Conservation (phyloP, 1,284 basidiomycete genomes). For the Thecaphora thlaspeos region DNA sequence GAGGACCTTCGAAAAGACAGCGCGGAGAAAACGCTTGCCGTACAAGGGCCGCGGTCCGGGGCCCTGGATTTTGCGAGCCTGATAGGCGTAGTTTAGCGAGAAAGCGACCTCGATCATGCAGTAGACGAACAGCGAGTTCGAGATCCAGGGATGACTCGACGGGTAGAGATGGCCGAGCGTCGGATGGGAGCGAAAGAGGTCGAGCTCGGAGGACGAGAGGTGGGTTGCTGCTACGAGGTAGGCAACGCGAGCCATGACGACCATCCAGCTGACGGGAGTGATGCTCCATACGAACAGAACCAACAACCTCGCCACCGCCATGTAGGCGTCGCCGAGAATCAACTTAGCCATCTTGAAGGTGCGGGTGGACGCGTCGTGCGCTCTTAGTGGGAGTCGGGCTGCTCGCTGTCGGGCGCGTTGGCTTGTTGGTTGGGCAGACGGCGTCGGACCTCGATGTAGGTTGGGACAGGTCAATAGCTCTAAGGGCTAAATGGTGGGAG, state of each 20-base stretch:
- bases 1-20: conserved; percentile 36
- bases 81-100: conserved; percentile 45
- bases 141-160: conserved; percentile 10
- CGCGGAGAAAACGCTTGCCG: conserved; percentile 25
- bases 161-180: conserved; percentile 2
- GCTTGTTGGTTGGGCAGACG: no score
- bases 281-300: conserved; percentile 42
- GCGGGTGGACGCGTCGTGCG: no score
- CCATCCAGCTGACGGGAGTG: conserved; percentile 42
- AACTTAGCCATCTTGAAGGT: conserved; percentile 18
- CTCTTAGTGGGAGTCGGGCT: no score
- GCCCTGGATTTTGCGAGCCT: conserved; percentile 25
- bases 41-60: conserved; percentile 30
- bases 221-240: background rate
- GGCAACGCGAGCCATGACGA: conserved; percentile 14
- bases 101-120: conserved; percentile 33
- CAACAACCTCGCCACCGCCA: conserved; percentile 29
- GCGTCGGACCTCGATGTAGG: no score
- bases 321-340: conserved; percentile 35
- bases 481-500: no score
- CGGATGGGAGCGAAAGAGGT: background rate
- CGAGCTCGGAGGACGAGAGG: background rate
- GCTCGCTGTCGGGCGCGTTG: no score
- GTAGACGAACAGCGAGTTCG: conserved; percentile 23
- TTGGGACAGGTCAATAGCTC: no score